Percentiles rank a stretch among this genome's conserved stretches.
phyloP scores from a whole-genome alignment of 2,329 filamentous ascomycete genomes.

The Iodosphaeria phyllophila region DNA sequence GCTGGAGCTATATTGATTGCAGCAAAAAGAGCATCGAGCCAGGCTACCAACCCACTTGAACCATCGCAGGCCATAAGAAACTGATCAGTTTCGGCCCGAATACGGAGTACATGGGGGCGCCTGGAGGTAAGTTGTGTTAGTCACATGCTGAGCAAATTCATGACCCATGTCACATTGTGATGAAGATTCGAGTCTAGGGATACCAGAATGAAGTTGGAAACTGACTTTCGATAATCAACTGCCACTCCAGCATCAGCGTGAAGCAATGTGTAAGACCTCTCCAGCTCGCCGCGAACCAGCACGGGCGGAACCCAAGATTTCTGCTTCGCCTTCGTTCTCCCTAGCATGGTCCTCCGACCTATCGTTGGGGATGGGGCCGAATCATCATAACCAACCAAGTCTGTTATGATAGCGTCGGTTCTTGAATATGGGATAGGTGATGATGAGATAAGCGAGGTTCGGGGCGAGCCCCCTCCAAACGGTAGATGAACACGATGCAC shows the following conservation, averaged over 20 bases:
- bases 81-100: conserved; percentile 57
- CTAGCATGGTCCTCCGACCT: conserved; percentile 30
- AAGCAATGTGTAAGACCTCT: conserved; percentile 52
- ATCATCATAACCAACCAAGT: too few relatives aligned
- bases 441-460: too few relatives aligned
- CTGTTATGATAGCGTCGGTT: too few relatives aligned
- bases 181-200: not conserved
- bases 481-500: too few relatives aligned
- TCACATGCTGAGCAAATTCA: not conserved
- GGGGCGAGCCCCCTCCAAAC: too few relatives aligned
- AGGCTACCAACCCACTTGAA: conserved; percentile 45
- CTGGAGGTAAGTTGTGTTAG: conserved; percentile 14
- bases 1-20: conserved; percentile 54
- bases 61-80: conserved; percentile 49
- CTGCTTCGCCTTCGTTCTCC: conserved; percentile 25
- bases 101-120: conserved; percentile 47
- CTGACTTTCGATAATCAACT: conserved; percentile 51
- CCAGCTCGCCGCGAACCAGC: conserved; percentile 32
- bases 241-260: conserved; percentile 62
- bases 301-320: conserved; percentile 29
- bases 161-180: not conserved
- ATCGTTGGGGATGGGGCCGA: too few relatives aligned
- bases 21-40: conserved; percentile 52
- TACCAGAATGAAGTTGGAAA: conserved; percentile 4
- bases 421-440: too few relatives aligned